Conservation (phyloP, 1,284 basidiomycete species). For the Apiotrichum mycotoxinovorans region DNA sequence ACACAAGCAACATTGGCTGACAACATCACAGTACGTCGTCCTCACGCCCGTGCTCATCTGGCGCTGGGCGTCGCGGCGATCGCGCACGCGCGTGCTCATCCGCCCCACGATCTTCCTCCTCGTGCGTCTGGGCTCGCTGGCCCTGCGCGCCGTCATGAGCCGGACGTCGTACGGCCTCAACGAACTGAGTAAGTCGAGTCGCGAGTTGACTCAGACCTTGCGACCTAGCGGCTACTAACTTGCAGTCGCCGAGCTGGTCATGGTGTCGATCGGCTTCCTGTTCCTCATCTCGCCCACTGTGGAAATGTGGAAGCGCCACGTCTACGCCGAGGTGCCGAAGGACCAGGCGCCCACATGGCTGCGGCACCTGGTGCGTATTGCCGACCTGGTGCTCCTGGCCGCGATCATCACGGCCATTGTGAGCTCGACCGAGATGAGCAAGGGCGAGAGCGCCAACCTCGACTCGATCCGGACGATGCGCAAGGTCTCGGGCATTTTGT, state of each 20-base stretch:
- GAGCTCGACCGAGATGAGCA: not conserved
- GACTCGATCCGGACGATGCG: constrained; percentile 23
- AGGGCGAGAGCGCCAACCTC: not conserved
- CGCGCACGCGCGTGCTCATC: constrained; percentile 25
- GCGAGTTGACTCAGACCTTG: too few species aligned
- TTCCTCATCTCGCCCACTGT: constrained; percentile 36
- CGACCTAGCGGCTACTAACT: not conserved
- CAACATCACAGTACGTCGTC: constrained; percentile 28
- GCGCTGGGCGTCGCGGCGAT: constrained; percentile 12
- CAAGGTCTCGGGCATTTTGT: constrained; percentile 20
- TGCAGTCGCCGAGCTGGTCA: constrained; percentile 32
- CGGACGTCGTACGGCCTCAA: constrained; percentile 23
- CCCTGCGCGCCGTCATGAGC: constrained; percentile 32
- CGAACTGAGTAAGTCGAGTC: constrained; percentile 17
- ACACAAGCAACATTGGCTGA: too few species aligned
- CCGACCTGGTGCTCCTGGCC: constrained; percentile 15
- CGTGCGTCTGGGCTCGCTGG: constrained; percentile 24
- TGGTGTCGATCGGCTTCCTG: constrained; percentile 31
- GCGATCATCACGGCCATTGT: constrained; percentile 21
- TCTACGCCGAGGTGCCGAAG: constrained; percentile 8
- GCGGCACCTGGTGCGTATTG: not conserved
- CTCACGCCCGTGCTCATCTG: constrained; percentile 24
- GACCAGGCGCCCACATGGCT: constrained; percentile 12
- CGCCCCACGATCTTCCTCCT: constrained; percentile 31
- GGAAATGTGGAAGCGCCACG: constrained; percentile 27